A percentile compares a stretch with the other conserved stretches of the same genome.
These are phyloP conservation scores for Termitomyces sp. DNA, from an alignment of 768 basidiomycete species.

Conservation along the genomic window DNA sequence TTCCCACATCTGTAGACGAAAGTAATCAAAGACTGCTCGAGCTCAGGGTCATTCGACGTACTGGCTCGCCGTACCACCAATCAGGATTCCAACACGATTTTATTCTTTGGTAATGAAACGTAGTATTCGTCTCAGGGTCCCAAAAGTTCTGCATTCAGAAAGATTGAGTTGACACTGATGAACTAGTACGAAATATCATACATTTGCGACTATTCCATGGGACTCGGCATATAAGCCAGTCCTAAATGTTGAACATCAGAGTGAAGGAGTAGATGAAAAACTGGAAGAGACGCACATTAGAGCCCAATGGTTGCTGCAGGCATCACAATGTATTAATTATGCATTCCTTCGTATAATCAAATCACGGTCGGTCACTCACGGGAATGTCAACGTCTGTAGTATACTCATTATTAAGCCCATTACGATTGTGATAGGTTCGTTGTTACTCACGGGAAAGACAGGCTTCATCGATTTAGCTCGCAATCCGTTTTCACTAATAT, in stretches of 20 bases:
- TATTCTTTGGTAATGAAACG: slow-evolving; percentile 68
- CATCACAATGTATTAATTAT: not conserved
- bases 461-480: slow-evolving; percentile 84
- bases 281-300: slow-evolving; percentile 50
- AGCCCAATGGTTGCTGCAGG: slow-evolving; percentile 79
- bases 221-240: slow-evolving; percentile 88
- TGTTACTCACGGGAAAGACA: slow-evolving; percentile 69
- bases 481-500: slow-evolving; percentile 78
- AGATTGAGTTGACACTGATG: not conserved
- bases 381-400: slow-evolving; percentile 81
- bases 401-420: not conserved
- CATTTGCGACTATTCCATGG: slow-evolving; percentile 89
- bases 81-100: slow-evolving; percentile 57
- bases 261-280: not conserved
- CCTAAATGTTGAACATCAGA: slow-evolving; percentile 33
- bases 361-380: slow-evolving; percentile 43
- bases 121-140: slow-evolving; percentile 58
- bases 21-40: not conserved
- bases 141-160: slow-evolving; percentile 64
- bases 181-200: slow-evolving; percentile 22
- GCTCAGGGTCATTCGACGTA: slow-evolving; percentile 20
- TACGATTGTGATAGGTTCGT: not conserved
- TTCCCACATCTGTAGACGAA: slow-evolving; percentile 76
- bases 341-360: not conserved
- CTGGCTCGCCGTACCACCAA: slow-evolving; percentile 93